Evolutionary conservation across 495 filamentous ascomycete species (phyloP).

Genomic region (Lichenothelia convexa): DNA sequence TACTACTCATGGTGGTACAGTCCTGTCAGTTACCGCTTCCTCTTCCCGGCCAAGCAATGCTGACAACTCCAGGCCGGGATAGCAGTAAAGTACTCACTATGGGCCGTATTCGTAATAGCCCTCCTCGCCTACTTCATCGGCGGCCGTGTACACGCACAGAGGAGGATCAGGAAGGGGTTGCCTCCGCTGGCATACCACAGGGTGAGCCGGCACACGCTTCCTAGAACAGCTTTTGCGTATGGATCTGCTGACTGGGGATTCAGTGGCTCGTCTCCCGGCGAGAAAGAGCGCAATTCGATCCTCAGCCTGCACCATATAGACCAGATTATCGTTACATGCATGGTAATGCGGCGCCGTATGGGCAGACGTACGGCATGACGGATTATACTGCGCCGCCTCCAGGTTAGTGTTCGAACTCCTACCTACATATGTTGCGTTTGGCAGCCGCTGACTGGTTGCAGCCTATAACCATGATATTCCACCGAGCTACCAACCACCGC

Average conservation of each 20-base stretch:
- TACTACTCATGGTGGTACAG: background rate
- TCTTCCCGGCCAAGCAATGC: background rate
- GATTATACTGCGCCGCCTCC: background rate
- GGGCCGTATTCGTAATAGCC: constrained; percentile 32
- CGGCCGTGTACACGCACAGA: constrained; percentile 44
- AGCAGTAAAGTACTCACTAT: constrained; percentile 50
- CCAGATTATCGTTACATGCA: constrained; percentile 26
- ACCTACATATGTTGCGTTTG: too few species aligned
- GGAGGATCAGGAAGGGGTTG: constrained; percentile 39
- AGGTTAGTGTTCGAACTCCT: too few species aligned
- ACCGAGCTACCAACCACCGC: constrained; percentile 35
- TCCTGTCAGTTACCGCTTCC: background rate
- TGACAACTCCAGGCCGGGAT: constrained; percentile 31
- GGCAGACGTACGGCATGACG: background rate
- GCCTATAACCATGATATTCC: constrained; percentile 24
- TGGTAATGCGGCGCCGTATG: background rate
- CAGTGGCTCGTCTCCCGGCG: constrained; percentile 42
- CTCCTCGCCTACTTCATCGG: constrained; percentile 37
- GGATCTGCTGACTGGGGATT: too few species aligned
- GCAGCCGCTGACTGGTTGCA: background rate
- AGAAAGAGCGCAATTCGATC: constrained; percentile 30
- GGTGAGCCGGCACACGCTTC: constrained; percentile 34
- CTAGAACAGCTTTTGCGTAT: too few species aligned
- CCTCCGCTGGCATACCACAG: constrained; percentile 48
- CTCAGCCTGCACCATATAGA: constrained; percentile 23